Evolutionary conservation across 768 basidiomycete genomes (phyloP).

Genomic region (Boletus sensibilis): DNA sequence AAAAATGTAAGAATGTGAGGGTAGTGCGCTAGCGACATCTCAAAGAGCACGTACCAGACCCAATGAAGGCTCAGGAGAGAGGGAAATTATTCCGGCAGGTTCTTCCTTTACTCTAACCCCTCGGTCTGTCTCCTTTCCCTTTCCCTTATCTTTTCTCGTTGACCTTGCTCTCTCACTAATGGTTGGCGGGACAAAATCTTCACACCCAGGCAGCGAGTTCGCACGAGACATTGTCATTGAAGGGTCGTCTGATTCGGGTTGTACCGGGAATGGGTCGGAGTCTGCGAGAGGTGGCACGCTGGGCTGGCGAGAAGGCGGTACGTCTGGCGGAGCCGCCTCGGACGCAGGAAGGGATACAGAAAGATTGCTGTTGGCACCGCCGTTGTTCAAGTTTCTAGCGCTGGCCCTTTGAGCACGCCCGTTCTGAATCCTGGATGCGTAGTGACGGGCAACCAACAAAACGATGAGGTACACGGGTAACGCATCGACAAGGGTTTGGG

Average conservation of each 20-base stretch:
- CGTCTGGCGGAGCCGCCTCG: constrained; percentile 43
- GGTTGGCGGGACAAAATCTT: constrained; percentile 24
- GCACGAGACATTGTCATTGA: constrained; percentile 59
- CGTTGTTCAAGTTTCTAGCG: constrained; percentile 60
- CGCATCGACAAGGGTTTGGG: constrained; percentile 31
- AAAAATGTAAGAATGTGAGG: constrained; percentile 16
- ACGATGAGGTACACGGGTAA: constrained; percentile 8
- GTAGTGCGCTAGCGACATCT: constrained; percentile 2
- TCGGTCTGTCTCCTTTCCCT: constrained; percentile 44
- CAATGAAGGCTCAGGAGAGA: constrained; percentile 37
- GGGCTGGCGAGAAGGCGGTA: constrained; percentile 35
- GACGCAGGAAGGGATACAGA: constrained; percentile 23
- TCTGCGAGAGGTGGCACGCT: constrained; percentile 45
- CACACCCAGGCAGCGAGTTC: constrained; percentile 44
- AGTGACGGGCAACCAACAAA: constrained; percentile 13
- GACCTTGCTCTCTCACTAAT: constrained; percentile 28
- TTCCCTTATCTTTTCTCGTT: constrained; percentile 45
- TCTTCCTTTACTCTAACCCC: constrained; percentile 47
- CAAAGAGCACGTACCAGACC: constrained; percentile 36
- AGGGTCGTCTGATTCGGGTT: constrained; percentile 58
- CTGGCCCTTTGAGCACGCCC: constrained; percentile 74
- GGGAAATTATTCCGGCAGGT: constrained; percentile 34
- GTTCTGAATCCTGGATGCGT: constrained; percentile 46
- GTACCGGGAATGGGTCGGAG: constrained; percentile 50
- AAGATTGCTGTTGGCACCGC: constrained; percentile 37